Conservation (phyloP, 139 green algal species). For the Chlorella ohadii region DNA sequence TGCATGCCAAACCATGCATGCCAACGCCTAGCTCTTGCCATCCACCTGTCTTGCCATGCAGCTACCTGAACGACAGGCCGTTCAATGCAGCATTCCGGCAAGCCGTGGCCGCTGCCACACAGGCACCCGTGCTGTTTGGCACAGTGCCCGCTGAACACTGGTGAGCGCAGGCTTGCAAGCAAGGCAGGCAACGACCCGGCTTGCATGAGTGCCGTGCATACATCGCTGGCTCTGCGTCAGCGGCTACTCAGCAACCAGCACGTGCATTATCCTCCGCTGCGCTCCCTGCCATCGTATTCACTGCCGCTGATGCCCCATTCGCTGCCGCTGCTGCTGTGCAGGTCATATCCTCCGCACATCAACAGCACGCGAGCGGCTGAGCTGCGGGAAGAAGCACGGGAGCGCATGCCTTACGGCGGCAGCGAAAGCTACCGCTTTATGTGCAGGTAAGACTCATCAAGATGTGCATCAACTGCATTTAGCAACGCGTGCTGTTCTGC, state of each 20-base stretch:
- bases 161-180: neutral
- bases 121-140: conserved; percentile 31
- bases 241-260: too few relatives aligned
- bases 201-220: too few relatives aligned
- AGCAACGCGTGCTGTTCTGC: too few relatives aligned
- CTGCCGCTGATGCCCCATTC: too few relatives aligned
- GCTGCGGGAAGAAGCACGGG: neutral
- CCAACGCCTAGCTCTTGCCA: neutral
- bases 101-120: neutral
- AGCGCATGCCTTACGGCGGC: conserved; percentile 42
- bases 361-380: conserved; percentile 6
- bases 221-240: too few relatives aligned
- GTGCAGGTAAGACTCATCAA: conserved; percentile 32
- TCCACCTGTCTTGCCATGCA: too few relatives aligned
- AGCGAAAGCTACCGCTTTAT: conserved; percentile 51
- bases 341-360: conserved; percentile 39
- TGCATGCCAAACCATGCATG: neutral
- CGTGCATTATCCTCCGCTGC: too few relatives aligned
- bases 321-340: neutral
- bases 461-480: too few relatives aligned
- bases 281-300: too few relatives aligned
- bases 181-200: too few relatives aligned
- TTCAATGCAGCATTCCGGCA: conserved; percentile 24
- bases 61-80: conserved; percentile 5
- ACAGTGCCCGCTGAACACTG: conserved; percentile 37